phyloP scores from a whole-genome alignment of 345 rosid genomes.

The Salix caprea region DNA sequence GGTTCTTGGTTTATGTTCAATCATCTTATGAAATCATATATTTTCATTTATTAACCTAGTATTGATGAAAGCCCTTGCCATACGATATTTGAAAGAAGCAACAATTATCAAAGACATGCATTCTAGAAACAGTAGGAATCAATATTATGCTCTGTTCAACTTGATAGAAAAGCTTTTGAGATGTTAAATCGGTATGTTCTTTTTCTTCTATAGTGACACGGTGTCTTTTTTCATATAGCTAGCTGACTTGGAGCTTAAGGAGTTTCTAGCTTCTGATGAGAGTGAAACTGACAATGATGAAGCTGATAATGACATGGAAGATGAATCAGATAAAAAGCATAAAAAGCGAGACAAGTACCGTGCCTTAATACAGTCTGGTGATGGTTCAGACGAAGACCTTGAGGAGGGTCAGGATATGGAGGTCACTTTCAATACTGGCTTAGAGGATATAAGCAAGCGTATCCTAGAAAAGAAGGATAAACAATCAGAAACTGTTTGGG shows the following conservation, averaged over 20 bases:
- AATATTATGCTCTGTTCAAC: neutral
- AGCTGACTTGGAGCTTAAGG: slow-evolving; percentile 74
- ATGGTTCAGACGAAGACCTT: slow-evolving; percentile 58
- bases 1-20: neutral
- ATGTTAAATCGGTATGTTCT: neutral
- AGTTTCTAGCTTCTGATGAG: slow-evolving; percentile 80
- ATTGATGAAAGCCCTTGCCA: neutral
- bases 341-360: slow-evolving; percentile 54
- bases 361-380: slow-evolving; percentile 58
- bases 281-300: slow-evolving; percentile 60
- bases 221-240: slow-evolving; percentile 39
- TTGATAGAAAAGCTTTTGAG: neutral
- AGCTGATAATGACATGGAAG: slow-evolving; percentile 25
- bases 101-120: neutral
- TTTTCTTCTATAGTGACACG: slow-evolving; percentile 14
- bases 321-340: slow-evolving; percentile 38
- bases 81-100: neutral
- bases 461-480: slow-evolving; percentile 66
- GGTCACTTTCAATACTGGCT: slow-evolving; percentile 82
- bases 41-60: neutral
- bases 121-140: neutral
- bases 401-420: slow-evolving; percentile 78
- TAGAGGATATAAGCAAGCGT: slow-evolving; percentile 82
- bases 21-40: neutral
- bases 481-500: slow-evolving; percentile 80